Base-by-base conservation (phyloP, 352 stramenopile species). In the Pythium brachiatum region DNA sequence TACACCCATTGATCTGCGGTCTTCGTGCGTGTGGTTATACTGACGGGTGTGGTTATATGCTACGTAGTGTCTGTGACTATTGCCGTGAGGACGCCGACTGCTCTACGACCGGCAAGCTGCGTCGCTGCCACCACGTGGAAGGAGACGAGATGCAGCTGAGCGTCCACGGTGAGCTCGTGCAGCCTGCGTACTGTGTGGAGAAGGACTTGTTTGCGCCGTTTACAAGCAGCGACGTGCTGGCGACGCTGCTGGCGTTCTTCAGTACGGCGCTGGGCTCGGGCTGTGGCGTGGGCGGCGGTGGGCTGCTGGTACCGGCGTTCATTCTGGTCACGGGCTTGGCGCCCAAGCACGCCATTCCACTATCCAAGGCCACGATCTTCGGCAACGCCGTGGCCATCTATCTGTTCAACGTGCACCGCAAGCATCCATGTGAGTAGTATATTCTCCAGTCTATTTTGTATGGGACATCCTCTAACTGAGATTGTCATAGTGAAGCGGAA, bases 341-440 rank as follows among this genome's bases (percentile, higher is more conserved):
- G 20, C 83, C 96, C 13, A 99, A 99, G 68, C 89, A 97, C 64
- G 97, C 97, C 41, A 99, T 99, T 56, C 95, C 97, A 29, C 76
- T 99, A 27, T 98, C 86, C 32, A 99, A 99, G 57, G 88, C 98
- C 29, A 99, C 96, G 11, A 98, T 99, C 44, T 97, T 99, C 60
- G 97, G 96, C 68, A 97, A 97, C 47, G 93, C 95, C 6, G 70
- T 98, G 39, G 97, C 95, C 15, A 98, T 97, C 62, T 98, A 95
- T 47, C 47, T 98, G 32, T 87, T 98, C 56, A 99, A 99, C 71
- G 78, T 89, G 53, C 65, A 64, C 39, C 97, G 97, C 72, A 87
- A 97, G 39, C 96, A 99, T 69, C 96, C 96, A 12, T 69, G 85
- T 91, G 63, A 58, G 79, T 78, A 41, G 20, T 9, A 5, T 47